A percentile compares a stretch with the other conserved stretches of the same genome.
phyloP scores from a whole-genome alignment of 352 stramenopile species.

The Thalassiosira tumida region DNA sequence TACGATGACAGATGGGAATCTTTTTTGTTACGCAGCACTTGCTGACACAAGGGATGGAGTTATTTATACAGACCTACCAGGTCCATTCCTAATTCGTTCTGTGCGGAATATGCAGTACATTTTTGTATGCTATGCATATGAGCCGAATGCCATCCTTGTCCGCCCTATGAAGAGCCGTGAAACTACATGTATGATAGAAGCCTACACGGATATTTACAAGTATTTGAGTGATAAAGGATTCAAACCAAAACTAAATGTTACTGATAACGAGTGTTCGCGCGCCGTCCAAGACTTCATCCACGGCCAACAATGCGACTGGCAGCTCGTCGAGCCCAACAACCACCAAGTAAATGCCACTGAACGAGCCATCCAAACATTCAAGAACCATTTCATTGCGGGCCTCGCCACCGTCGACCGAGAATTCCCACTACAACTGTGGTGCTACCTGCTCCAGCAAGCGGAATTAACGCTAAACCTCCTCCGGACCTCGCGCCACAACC shows the following conservation, averaged over 20 bases:
- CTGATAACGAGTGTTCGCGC: neutral
- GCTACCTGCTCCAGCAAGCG: conserved; percentile 50
- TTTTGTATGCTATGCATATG: conserved; percentile 3
- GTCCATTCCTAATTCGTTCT: conserved; percentile 55
- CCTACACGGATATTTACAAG: neutral
- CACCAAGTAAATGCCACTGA: conserved; percentile 72
- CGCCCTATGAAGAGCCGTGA: neutral
- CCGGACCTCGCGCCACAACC: conserved; percentile 35
- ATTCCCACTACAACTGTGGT: conserved; percentile 35
- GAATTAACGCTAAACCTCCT: neutral
- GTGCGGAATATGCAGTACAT: conserved; percentile 35
- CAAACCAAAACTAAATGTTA: neutral
- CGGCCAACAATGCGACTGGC: neutral
- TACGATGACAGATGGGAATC: conserved; percentile 1
- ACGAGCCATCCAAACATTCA: conserved; percentile 72
- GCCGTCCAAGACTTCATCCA: neutral
- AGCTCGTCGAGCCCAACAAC: neutral
- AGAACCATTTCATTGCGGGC: conserved; percentile 78
- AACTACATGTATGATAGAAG: neutral
- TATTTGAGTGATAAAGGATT: neutral
- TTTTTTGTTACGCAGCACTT: conserved; percentile 32
- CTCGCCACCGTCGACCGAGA: conserved; percentile 20
- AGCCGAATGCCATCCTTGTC: neutral
- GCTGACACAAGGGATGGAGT: conserved; percentile 10
- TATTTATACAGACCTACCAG: conserved; percentile 54